Evolutionary conservation across 192 early-diverging fungal genomes (phyloP), one percentile per base, ranked within the genome.

Genomic region (Funneliformis geosporum): DNA sequence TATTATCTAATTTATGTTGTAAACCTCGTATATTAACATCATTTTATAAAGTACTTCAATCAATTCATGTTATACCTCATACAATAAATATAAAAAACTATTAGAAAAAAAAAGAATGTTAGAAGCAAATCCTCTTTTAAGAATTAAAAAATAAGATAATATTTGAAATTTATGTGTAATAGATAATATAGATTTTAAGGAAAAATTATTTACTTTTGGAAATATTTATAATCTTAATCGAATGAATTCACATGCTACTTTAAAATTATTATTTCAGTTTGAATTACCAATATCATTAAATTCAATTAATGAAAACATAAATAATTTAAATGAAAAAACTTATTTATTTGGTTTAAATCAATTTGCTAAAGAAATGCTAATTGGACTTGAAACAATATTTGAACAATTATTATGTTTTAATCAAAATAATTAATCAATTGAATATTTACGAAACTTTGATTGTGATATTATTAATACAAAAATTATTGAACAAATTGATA

Each of bases 151-250:
- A 23, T 38, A 38, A 5, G 0, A 25, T 33, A 43, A 76, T 18
- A 75, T 75, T n/a, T 75, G 59, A 38, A 75, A 61, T 8, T 1
- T 76, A 9, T 23, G 14, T 60, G 74, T 76, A 8, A 76, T 76
- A 21, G 60, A 76, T n/a, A 76, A 76, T 9, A 76, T 76, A 8
- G 74, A 76, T 38, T 62, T 76, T 7, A 62, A 60, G 10, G 60
- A 76, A 21, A 42, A 18, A 62, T 18, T 33, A 39, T 75, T 61
- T n/a, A 33, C 10, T 18, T 62, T 40, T 62, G 73, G 39, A 2
- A 75, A 75, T 38, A 75, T 75, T 18, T 75, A 75, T 75, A 40
- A 76, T 44, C 23, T 62, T 5, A 60, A 9, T 4, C 6, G 50
- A 55, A 8, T 16, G 33, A 59, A 14, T 23, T 14, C 59, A 16